These are phyloP conservation scores for Hordeum pubiflorum DNA, from an alignment of 202 grass and related monocot genomes.

Conservation along the genomic window DNA sequence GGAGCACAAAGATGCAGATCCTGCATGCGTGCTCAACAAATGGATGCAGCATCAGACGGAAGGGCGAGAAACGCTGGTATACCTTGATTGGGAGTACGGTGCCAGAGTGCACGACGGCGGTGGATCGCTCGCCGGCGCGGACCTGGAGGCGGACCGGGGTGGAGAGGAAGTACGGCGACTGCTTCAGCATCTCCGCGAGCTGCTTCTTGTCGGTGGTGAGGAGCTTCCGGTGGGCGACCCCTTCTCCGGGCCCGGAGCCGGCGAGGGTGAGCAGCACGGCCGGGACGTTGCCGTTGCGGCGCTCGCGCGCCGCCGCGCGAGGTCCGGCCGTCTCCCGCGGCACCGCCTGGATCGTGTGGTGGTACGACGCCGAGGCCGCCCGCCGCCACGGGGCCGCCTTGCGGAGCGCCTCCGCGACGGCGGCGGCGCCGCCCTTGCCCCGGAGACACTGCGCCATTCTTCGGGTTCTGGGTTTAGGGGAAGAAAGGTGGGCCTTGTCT, in stretches of 20 bases:
- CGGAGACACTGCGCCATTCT: conserved; percentile 48
- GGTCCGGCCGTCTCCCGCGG: conserved; percentile 58
- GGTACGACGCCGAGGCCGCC: conserved; percentile 32
- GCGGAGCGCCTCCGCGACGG: conserved; percentile 2
- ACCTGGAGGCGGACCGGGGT: conserved; percentile 81
- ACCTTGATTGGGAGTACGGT: conserved; percentile 85
- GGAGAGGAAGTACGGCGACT: conserved; percentile 82
- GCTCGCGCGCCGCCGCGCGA: conserved; percentile 50
- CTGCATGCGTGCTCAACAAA: neutral
- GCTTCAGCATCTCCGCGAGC: conserved; percentile 69
- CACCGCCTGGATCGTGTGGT: conserved; percentile 71
- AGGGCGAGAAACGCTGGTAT: neutral
- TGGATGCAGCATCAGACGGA: neutral
- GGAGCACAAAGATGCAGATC: neutral
- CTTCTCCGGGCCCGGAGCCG: conserved; percentile 3
- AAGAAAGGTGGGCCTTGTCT: neutral
- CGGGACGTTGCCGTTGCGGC: conserved; percentile 61
- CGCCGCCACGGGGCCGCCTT: conserved; percentile 23
- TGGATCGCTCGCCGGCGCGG: conserved; percentile 67
- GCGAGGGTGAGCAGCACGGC: conserved; percentile 50
- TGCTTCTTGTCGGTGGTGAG: conserved; percentile 71
- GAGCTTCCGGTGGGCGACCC: conserved; percentile 34
- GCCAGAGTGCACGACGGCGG: conserved; percentile 55
- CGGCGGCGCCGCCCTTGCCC: conserved; percentile 30
- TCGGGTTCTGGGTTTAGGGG: conserved; percentile 39